Conservation (phyloP, 169 alveolate genomes). For the Plasmodium vivax region DNA sequence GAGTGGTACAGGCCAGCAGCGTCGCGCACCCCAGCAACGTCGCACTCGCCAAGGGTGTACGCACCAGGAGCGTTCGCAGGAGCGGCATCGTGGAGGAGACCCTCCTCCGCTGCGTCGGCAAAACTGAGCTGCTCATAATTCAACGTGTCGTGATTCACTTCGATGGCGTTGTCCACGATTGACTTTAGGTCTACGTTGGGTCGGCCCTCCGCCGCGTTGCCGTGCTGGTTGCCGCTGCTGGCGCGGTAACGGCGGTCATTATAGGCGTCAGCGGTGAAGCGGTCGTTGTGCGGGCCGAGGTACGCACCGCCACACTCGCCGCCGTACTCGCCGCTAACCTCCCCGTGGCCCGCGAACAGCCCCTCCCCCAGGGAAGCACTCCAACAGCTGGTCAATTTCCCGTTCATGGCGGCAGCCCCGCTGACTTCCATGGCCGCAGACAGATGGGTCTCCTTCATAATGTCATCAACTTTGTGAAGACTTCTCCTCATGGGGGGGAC, state of each 20-base stretch:
- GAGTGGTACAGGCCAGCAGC: neutral
- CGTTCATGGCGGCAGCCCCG: neutral
- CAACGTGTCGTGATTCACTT: slow-evolving; percentile 11
- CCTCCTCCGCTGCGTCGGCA: neutral
- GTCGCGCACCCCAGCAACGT: neutral
- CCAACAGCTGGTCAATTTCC: neutral
- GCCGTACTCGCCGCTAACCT: neutral
- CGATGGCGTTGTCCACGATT: slow-evolving; percentile 65
- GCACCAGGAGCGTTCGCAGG: neutral
- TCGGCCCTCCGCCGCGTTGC: slow-evolving; percentile 11
- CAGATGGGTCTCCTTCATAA: slow-evolving; percentile 7
- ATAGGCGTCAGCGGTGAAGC: neutral
- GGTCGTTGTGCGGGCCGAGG: neutral
- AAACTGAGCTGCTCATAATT: slow-evolving; percentile 34
- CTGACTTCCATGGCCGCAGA: neutral
- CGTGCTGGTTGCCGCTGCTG: neutral
- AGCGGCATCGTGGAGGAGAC: neutral
- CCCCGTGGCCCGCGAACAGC: neutral
- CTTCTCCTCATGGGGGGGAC: neutral
- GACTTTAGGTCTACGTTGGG: slow-evolving; percentile 45
- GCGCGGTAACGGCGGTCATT: neutral
- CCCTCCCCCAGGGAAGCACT: neutral
- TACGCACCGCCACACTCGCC: neutral
- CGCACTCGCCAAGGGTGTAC: neutral
- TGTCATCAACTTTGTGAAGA: slow-evolving; percentile 16